Evolutionary conservation across 495 filamentous ascomycete genomes (phyloP).

Genomic region (Coniosporium apollinis): DNA sequence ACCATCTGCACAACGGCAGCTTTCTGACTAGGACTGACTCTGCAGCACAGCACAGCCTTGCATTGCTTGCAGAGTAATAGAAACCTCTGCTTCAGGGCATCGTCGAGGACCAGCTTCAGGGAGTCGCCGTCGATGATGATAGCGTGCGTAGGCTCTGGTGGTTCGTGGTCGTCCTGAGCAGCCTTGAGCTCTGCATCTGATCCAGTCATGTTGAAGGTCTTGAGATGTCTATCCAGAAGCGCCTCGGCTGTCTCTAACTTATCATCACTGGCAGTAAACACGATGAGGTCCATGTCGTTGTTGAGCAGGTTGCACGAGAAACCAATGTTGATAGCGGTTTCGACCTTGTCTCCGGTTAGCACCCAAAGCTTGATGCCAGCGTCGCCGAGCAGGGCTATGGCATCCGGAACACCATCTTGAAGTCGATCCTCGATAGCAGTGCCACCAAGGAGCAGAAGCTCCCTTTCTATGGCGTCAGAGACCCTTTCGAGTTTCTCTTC

Average conservation of each 20-base stretch:
- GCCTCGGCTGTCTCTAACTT: constrained; percentile 43
- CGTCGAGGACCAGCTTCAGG: constrained; percentile 73
- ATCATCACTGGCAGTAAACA: constrained; percentile 71
- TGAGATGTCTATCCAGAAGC: constrained; percentile 57
- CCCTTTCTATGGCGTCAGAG: constrained; percentile 76
- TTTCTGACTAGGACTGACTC: constrained; percentile 93
- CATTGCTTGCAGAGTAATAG: constrained; percentile 94
- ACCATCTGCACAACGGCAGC: constrained; percentile 95
- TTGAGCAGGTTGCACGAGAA: constrained; percentile 96
- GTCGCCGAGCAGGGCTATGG: constrained; percentile 78
- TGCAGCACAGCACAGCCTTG: constrained; percentile 91
- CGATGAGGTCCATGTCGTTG: constrained; percentile 94
- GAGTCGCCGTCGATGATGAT: constrained; percentile 94
- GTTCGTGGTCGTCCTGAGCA: constrained; percentile 65
- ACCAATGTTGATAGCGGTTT: constrained; percentile 99
- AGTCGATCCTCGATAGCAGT: constrained; percentile 97
- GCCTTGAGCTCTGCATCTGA: constrained; percentile 70
- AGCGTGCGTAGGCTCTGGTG: constrained; percentile 81
- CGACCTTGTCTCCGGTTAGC: constrained; percentile 94
- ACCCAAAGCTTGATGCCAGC: constrained; percentile 99
- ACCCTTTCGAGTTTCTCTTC: constrained; percentile 90
- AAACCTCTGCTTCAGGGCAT: constrained; percentile 75
- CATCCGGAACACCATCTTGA: constrained; percentile 94
- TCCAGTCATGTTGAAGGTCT: constrained; percentile 62
- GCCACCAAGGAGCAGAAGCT: constrained; percentile 78